These are phyloP conservation scores for Phytomonas sp. DNA, from an alignment of 208 protist genomes.

Conservation along the genomic window DNA sequence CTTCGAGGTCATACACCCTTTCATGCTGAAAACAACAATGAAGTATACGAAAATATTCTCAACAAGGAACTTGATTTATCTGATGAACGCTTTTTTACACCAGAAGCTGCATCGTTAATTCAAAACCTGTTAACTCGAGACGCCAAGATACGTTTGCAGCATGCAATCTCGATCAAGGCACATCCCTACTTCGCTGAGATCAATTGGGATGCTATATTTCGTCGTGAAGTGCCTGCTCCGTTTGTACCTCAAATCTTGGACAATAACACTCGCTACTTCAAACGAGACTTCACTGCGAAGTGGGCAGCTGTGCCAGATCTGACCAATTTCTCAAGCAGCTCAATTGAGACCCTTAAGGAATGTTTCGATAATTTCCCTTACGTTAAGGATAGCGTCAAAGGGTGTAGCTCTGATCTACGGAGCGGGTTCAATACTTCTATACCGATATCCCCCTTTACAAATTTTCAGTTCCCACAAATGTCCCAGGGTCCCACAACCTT, in stretches of 20 bases:
- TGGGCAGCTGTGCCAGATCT: slow-evolving; percentile 56
- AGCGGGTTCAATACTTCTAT: background rate
- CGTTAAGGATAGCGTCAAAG: background rate
- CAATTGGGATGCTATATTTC: slow-evolving; percentile 56
- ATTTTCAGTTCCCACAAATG: background rate
- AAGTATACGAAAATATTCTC: slow-evolving; percentile 72
- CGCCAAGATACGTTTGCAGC: slow-evolving; percentile 27
- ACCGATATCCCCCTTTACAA: background rate
- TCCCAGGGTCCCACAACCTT: background rate
- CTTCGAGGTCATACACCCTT: slow-evolving; percentile 87
- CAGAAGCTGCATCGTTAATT: slow-evolving; percentile 54
- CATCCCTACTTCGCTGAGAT: slow-evolving; percentile 67
- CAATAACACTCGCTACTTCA: slow-evolving; percentile 72
- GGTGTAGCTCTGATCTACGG: background rate
- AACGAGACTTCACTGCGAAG: slow-evolving; percentile 62
- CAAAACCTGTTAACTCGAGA: slow-evolving; percentile 46
- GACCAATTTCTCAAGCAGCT: slow-evolving; percentile 31
- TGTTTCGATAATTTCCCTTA: slow-evolving; percentile 67
- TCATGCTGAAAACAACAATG: slow-evolving; percentile 78
- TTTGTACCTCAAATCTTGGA: slow-evolving; percentile 24
- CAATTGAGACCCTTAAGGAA: slow-evolving; percentile 40
- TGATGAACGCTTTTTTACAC: slow-evolving; percentile 26
- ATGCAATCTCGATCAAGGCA: slow-evolving; percentile 31
- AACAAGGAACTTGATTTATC: slow-evolving; percentile 36
- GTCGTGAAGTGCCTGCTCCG: slow-evolving; percentile 30